Base-by-base conservation (phyloP, 345 rosid species). In the Theobroma cacao region DNA sequence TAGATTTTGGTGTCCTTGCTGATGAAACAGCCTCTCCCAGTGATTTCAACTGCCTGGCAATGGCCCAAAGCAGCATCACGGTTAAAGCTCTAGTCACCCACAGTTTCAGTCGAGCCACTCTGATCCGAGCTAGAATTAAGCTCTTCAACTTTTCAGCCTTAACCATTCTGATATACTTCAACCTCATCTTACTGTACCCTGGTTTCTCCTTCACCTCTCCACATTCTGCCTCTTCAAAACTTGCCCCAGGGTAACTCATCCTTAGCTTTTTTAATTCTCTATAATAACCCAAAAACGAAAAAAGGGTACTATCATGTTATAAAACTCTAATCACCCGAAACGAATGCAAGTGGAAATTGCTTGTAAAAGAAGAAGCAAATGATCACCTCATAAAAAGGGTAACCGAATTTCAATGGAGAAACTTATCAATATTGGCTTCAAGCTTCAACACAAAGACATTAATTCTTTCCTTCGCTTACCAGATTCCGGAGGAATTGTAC, bases 131-230 rank as follows among this genome's bases (percentile, higher is more conserved):
- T 28, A 75, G 30, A 17, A 75, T 18, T 15, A 56, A 6, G 76
- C 63, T 64, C 75, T 71, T 80, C 48, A 75, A 41, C 33, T 78
- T 81, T 22, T 75, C 84, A 15, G 82, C 75, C 58, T 75, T 75
- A 18, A 48, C 26, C 75, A 36, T 62, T 31, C 41, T 77, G 17
- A 77, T 67, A 68, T 80, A 53, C 75, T 38, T 80, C 73, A 62
- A 7, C 43, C 75, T 80, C 17, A 68, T 80, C 79, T 74, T 80
- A 12, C 12, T 41, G 31, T 47, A 40, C 36, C 41, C 67, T 22
- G 81, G 79, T 68, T 80, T 83, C 73, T 83, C 76, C 47, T 80
- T 65, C 26, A 38, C 65, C 20, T 82, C 75, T 47, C 68, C 72
- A 17, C 31, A 20, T 31, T 80, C 78, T 4, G 65, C 1, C 38